Evolutionary conservation across 495 filamentous ascomycete genomes (phyloP).

Genomic region (Hypoxylon fragiforme): DNA sequence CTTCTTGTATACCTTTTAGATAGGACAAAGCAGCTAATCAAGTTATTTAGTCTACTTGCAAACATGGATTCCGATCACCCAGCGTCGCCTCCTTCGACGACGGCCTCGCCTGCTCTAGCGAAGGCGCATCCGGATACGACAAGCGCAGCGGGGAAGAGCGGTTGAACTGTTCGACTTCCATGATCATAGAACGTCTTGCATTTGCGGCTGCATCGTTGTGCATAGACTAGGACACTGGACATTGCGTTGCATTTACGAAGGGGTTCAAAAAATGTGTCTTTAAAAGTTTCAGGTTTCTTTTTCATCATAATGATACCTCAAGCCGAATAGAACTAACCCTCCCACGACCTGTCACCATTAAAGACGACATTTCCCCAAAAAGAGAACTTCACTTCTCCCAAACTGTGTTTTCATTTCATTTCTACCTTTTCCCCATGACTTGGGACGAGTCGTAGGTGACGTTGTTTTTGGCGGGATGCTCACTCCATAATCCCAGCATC

Average conservation of each 20-base stretch:
- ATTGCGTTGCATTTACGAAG: conserved; percentile 52
- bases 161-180: conserved; percentile 32
- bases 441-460: conserved; percentile 8
- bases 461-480: conserved; percentile 11
- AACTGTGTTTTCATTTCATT: conserved; percentile 31
- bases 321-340: conserved; percentile 32
- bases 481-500: conserved; percentile 18
- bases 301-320: conserved; percentile 48
- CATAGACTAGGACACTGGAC: conserved; percentile 41
- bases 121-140: conserved; percentile 65
- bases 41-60: conserved; percentile 49
- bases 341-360: conserved; percentile 33
- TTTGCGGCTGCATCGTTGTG: conserved; percentile 39
- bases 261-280: conserved; percentile 49
- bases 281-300: conserved; percentile 45
- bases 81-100: conserved; percentile 66
- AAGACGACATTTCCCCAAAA: conserved; percentile 28
- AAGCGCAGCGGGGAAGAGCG: conserved; percentile 46
- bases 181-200: conserved; percentile 39
- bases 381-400: conserved; percentile 18
- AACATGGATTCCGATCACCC: conserved; percentile 56
- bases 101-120: conserved; percentile 59
- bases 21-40: conserved; percentile 30
- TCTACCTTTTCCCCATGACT: conserved; percentile 8
- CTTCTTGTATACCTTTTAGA: conserved; percentile 14